phyloP scores from a whole-genome alignment of 2,329 filamentous ascomycete genomes.

The Microdochium trichocladiopsis region DNA sequence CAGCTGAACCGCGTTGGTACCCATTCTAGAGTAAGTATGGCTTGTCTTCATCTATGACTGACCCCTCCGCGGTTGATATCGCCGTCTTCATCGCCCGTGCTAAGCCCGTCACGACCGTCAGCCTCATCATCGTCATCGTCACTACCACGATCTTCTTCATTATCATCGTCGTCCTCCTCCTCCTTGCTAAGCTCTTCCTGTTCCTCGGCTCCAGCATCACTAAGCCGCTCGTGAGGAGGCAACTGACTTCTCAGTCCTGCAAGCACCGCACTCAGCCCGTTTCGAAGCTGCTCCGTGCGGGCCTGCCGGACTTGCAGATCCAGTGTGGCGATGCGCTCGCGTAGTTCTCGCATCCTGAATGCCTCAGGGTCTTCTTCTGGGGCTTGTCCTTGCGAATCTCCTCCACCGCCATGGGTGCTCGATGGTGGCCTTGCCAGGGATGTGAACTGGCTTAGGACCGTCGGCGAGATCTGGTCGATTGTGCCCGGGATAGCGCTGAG shows the following conservation, averaged over 20 bases:
- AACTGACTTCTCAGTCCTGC: conserved; percentile 16
- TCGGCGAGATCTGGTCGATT: not conserved
- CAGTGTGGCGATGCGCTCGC: conserved; percentile 18
- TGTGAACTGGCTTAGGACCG: not conserved
- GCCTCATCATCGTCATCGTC: conserved; percentile 2
- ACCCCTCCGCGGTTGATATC: not conserved
- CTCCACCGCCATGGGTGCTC: not conserved
- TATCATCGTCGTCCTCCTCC: not conserved
- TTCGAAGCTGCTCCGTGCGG: conserved; percentile 15
- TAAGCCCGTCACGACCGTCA: not conserved
- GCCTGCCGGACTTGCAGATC: conserved; percentile 15
- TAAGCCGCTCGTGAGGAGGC: too few species aligned
- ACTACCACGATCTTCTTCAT: not conserved
- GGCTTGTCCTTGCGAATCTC: conserved; percentile 1
- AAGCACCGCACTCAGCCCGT: conserved; percentile 17
- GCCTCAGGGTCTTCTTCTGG: conserved; percentile 8
- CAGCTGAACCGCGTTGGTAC: too few species aligned
- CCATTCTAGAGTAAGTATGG: too few species aligned
- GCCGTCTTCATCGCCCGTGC: not conserved
- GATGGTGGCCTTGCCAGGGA: not conserved
- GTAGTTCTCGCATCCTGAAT: conserved; percentile 13
- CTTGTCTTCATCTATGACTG: not conserved
- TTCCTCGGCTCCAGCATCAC: too few species aligned
- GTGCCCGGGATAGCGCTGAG: conserved; percentile 18
- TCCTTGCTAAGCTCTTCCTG: not conserved